Evolutionary conservation across 306 rosid genomes (phyloP), one percentile per base, ranked within the genome.

Genomic region (Cicer cuneatum): DNA sequence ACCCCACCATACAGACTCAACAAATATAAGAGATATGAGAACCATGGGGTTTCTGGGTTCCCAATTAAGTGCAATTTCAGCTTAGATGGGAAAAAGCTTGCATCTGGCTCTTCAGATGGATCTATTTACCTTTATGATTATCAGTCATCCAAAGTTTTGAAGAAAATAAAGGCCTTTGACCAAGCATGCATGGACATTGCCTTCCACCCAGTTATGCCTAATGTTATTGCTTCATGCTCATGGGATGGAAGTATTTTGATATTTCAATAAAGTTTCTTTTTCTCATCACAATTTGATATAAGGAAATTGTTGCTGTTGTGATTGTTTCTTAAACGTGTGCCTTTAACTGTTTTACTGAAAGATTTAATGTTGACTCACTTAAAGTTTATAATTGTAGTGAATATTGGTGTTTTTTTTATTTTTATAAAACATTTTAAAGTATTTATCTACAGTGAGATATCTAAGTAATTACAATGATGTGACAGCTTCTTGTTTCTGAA

Each of bases 31-130:
- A 86, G 96, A 72, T 91, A 84, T 10, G 96, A 83, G 80, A 59
- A 85, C 72, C 98, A 93, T 58, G 87, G 87, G 63, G 93, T 93
- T 66, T 89, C 89, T 7, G 98, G 97, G 48, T 93, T 93, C 78
- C 94, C 97, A 63, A 78, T 94, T 42, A 91, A 87, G 77, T 94
- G 97, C 76, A 78, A 71, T 66, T 94, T 94, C 89, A 92, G 89
- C 86, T 61, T 81, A 82, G 93, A 94, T 66, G 95, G 93, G 11
- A 85, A 89, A 71, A 86, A 64, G 49, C 89, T 94, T 61, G 84
- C 91, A 10, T 90, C 99, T 4, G 96, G 97, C 76, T 94, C 97
- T 66, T 90, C 93, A 5, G 96, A 94, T 83, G 98, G 98, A 64
- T 94, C 74, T 71, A 62, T 94, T 47, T 87, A 83, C 79, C 71